Base-by-base conservation (phyloP, 768 basidiomycete genomes). In the Suillus placidus region DNA sequence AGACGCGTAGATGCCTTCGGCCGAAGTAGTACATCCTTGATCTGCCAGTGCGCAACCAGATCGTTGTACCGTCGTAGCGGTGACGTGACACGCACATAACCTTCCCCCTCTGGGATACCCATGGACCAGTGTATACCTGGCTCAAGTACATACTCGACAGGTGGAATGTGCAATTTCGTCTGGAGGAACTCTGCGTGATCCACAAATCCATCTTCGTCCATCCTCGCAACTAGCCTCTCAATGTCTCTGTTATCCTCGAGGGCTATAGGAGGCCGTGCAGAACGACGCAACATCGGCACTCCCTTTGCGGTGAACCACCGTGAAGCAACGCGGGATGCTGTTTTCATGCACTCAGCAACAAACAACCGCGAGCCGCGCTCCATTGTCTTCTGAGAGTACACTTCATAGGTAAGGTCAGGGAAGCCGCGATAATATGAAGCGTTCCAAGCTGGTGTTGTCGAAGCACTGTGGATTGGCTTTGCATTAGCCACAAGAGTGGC, bases 11-110 rank as follows among this genome's bases (percentile, higher is more conserved):
- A 64, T 6, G 80, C 76, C 43, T 64, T 68, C 8, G 72, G 74
- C 14, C 74, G 77, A 8, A 91, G 78, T 13, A 99, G 77, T 6
- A 85, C 85, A 60, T 88, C 80, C 72, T 97, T 96, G 77, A 99
- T 87, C 75, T 99, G 96, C 94, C 95, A 99, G 78, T 99, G 97
- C 12, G 81, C 79, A 14, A 95, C 75, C 64, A 97, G 75, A 76
- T 99, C 97, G 42, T 79, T 77, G 76, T 87, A 97, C 52, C 97
- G 87, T 49, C 97, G 85, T 52, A 99, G 79, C 0, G 97, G 97
- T 6, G 91, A 94, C 10, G 97, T 98, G 10, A 85, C 87, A 26
- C 92, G 86, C 20, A 84, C 78, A 74, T 99, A 99, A 4, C 96
- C 96, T 68, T 91, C 90, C 49, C 86, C 85, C 2, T 85, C 84